Evolutionary conservation across 2,329 filamentous ascomycete species (phyloP).

Genomic region (Pestalotiopsis sp.): DNA sequence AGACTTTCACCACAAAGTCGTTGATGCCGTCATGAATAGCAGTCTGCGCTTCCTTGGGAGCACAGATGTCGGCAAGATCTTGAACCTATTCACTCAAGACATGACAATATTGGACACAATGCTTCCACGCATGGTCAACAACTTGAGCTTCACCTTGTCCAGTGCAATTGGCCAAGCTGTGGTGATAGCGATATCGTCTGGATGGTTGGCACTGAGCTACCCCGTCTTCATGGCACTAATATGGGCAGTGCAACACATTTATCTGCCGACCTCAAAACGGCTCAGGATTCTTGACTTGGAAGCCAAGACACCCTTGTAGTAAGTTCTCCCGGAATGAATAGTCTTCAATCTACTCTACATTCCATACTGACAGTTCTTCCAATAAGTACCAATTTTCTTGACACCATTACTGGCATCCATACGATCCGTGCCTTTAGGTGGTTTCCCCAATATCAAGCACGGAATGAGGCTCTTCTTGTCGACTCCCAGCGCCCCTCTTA

Average conservation of each 20-base stretch:
- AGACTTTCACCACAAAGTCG: not conserved
- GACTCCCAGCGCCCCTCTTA: slow-evolving; percentile 43
- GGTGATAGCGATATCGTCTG: slow-evolving; percentile 46
- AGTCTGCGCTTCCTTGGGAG: slow-evolving; percentile 40
- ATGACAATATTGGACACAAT: slow-evolving; percentile 43
- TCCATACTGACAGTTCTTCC: not conserved
- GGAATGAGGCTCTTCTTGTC: slow-evolving; percentile 52
- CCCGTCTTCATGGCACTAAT: slow-evolving; percentile 49
- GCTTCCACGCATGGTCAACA: slow-evolving; percentile 36
- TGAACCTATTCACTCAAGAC: slow-evolving; percentile 50
- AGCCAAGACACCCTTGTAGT: slow-evolving; percentile 61
- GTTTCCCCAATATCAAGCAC: slow-evolving; percentile 43
- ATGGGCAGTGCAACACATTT: slow-evolving; percentile 57
- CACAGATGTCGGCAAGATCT: slow-evolving; percentile 43
- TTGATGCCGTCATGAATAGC: not conserved
- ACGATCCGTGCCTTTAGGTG: slow-evolving; percentile 62
- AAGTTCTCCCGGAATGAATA: slow-evolving; percentile 20
- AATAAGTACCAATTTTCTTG: slow-evolving; percentile 51
- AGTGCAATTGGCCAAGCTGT: slow-evolving; percentile 44
- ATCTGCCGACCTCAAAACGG: slow-evolving; percentile 63
- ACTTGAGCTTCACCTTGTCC: slow-evolving; percentile 27
- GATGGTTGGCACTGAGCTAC: slow-evolving; percentile 50
- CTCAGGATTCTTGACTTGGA: slow-evolving; percentile 64
- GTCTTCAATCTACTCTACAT: not conserved
- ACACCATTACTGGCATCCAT: slow-evolving; percentile 55